Evolutionary conservation across 1,139 yeast species (phyloP).

Genomic region (Geotrichum cucujoidarum): DNA sequence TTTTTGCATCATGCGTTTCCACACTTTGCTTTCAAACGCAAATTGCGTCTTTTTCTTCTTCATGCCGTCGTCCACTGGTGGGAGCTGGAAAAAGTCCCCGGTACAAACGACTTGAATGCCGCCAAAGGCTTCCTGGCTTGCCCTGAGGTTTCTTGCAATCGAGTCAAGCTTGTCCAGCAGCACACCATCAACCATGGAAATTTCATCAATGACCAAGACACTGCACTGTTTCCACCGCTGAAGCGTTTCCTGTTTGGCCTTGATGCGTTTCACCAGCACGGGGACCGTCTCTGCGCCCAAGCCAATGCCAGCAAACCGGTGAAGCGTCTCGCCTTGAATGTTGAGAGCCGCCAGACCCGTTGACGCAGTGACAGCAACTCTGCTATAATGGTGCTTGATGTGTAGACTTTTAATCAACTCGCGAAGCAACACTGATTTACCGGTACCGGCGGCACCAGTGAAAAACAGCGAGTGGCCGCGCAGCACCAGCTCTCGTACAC

Average conservation of each 20-base stretch:
- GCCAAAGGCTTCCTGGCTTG: constrained; percentile 48
- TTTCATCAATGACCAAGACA: constrained; percentile 72
- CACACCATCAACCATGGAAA: constrained; percentile 74
- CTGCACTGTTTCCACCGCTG: constrained; percentile 58
- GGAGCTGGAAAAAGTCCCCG: constrained; percentile 83
- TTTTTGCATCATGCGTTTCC: constrained; percentile 59
- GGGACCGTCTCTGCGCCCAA: constrained; percentile 52
- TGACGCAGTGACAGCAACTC: constrained; percentile 81
- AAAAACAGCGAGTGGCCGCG: constrained; percentile 58
- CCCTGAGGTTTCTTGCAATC: constrained; percentile 48
- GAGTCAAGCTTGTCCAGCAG: constrained; percentile 60
- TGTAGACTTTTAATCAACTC: constrained; percentile 49
- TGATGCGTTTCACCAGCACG: constrained; percentile 44
- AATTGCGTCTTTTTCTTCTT: constrained; percentile 39
- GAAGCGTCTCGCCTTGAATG: constrained; percentile 78
- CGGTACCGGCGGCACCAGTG: constrained; percentile 97
- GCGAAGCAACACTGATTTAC: constrained; percentile 72
- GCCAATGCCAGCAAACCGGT: constrained; percentile 75
- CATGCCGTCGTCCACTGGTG: constrained; percentile 54
- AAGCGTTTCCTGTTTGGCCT: constrained; percentile 39
- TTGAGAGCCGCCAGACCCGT: constrained; percentile 90
- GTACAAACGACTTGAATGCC: constrained; percentile 74
- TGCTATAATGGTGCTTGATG: constrained; percentile 36
- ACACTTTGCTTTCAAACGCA: constrained; percentile 73
- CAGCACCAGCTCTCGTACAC: constrained; percentile 52